phyloP scores from a whole-genome alignment of 306 rosid species.

The Dicorynia guianensis region DNA sequence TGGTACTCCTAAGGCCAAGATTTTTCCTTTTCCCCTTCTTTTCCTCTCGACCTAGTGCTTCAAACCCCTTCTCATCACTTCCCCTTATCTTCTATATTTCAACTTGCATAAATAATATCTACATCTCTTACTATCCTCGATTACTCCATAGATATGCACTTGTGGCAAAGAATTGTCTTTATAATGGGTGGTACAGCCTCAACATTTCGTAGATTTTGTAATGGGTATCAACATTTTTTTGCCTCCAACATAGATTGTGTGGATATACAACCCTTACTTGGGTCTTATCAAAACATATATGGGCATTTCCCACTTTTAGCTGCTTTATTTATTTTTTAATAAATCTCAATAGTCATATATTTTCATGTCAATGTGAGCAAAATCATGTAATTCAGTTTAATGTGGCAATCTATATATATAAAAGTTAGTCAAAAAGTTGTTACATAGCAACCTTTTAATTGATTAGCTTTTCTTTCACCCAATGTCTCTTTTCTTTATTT shows the following conservation, averaged over 20 bases:
- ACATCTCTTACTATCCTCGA: conserved; percentile 37
- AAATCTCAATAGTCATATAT: too few relatives aligned
- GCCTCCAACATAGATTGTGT: background rate
- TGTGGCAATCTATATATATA: too few relatives aligned
- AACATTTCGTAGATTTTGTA: conserved; percentile 28
- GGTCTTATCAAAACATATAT: background rate
- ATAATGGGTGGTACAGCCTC: conserved; percentile 46
- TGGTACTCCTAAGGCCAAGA: conserved; percentile 54
- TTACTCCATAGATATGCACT: conserved; percentile 41
- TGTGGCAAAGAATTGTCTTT: conserved; percentile 49
- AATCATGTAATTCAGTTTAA: too few relatives aligned
- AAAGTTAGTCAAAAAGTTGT: too few relatives aligned
- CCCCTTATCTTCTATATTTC: conserved; percentile 45
- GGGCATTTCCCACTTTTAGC: too few relatives aligned
- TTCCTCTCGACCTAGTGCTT: conserved; percentile 37
- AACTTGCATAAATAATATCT: conserved; percentile 42
- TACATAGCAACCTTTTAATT: too few relatives aligned
- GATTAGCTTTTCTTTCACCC: too few relatives aligned
- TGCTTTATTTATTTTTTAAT: too few relatives aligned
- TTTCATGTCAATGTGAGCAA: too few relatives aligned
- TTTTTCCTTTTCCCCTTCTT: conserved; percentile 38
- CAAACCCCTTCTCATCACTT: conserved; percentile 33
- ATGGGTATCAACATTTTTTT: background rate
- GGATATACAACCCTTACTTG: background rate
- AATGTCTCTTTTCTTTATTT: too few relatives aligned